A percentile compares a stretch with the other conserved stretches of the same genome.
Conservation (phyloP, 495 filamentous ascomycete genomes). For the Xylaria castorea region DNA sequence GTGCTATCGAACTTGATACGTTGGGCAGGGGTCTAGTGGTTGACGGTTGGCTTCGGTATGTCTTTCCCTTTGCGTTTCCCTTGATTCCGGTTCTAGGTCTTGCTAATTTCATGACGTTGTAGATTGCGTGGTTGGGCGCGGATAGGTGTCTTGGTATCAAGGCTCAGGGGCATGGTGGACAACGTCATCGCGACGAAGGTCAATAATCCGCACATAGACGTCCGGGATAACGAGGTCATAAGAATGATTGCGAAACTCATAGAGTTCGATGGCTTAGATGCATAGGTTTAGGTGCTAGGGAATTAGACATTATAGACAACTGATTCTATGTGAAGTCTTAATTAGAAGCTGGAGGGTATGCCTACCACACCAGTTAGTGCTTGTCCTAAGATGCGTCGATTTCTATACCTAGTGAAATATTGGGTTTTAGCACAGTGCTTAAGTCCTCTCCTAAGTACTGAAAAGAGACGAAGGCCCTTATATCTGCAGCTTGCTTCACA, state of each 20-base stretch:
- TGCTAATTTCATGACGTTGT: background rate
- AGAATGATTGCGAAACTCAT: constrained; percentile 77
- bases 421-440: background rate
- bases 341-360: background rate
- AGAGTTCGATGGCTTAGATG: constrained; percentile 86
- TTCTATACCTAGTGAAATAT: background rate
- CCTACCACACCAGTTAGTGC: background rate
- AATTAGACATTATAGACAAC: background rate
- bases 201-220: constrained; percentile 70
- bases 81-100: constrained; percentile 5
- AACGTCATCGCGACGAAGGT: constrained; percentile 77
- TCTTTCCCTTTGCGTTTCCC: background rate
- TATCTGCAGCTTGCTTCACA: background rate
- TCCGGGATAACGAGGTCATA: constrained; percentile 72
- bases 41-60: constrained; percentile 83
- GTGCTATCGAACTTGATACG: constrained; percentile 83
- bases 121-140: constrained; percentile 87
- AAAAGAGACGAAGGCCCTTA: background rate
- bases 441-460: background rate
- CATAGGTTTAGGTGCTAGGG: constrained; percentile 34
- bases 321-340: background rate
- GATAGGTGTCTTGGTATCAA: constrained; percentile 86
- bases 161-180: constrained; percentile 86
- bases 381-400: background rate
- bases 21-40: constrained; percentile 86